These are phyloP conservation scores for Cladophialophora carrionii DNA, from an alignment of 2,329 filamentous ascomycete genomes.

Conservation along the genomic window DNA sequence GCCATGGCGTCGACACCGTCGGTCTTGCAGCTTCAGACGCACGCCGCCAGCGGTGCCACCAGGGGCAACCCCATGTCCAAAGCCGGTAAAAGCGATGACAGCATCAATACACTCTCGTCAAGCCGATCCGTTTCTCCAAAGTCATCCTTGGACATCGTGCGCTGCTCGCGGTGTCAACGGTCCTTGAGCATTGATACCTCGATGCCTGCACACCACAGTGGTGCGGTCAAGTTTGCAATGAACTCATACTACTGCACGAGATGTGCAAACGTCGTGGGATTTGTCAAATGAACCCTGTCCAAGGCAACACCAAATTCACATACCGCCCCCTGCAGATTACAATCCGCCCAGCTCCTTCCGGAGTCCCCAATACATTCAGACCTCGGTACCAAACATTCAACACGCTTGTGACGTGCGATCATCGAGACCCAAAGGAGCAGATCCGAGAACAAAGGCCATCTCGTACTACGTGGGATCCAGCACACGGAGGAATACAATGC, in stretches of 20 bases:
- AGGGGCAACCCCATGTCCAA: conserved; percentile 9
- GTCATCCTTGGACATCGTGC: conserved; percentile 48
- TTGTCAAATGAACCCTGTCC: conserved; percentile 35
- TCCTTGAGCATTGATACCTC: conserved; percentile 49
- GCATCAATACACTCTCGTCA: conserved; percentile 34
- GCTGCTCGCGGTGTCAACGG: conserved; percentile 54
- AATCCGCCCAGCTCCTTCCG: neutral
- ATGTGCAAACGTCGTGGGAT: conserved; percentile 38
- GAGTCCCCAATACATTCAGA: conserved; percentile 1
- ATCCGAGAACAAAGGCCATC: conserved; percentile 19
- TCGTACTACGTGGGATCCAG: conserved; percentile 11
- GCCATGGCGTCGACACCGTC: conserved; percentile 35
- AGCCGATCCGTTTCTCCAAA: conserved; percentile 32
- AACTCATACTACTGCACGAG: conserved; percentile 54
- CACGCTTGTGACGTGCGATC: conserved; percentile 6
- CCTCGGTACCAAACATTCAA: conserved; percentile 12
- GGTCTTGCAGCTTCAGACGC: conserved; percentile 34
- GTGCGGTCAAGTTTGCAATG: conserved; percentile 52
- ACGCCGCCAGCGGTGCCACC: conserved; percentile 28
- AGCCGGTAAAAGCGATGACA: conserved; percentile 34
- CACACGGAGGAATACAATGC: conserved; percentile 8
- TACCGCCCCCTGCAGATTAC: neutral
- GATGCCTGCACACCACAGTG: conserved; percentile 41
- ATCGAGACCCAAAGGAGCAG: conserved; percentile 2
- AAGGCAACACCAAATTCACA: neutral